phyloP scores from a whole-genome alignment of 352 stramenopile species.

The Thalassiosira oceanica region DNA sequence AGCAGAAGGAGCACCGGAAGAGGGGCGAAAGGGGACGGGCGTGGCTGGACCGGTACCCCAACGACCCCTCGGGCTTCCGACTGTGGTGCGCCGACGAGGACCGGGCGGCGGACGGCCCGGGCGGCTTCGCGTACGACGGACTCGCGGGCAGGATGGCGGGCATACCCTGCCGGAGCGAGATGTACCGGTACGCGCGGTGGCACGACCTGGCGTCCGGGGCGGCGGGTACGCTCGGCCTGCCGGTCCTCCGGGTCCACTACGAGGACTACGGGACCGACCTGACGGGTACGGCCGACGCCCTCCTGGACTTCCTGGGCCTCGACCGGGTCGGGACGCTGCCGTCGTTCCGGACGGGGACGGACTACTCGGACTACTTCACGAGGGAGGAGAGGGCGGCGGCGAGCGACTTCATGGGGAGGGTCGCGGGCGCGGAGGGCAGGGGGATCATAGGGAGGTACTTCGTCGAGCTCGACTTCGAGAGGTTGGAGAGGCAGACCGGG shows the following conservation, averaged over 20 bases:
- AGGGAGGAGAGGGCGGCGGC: constrained; percentile 29
- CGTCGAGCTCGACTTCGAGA: constrained; percentile 22
- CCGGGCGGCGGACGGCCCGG: background rate
- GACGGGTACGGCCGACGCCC: constrained; percentile 19
- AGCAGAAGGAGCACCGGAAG: constrained; percentile 34
- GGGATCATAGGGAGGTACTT: constrained; percentile 30
- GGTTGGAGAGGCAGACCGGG: constrained; percentile 17
- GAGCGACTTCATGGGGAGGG: constrained; percentile 28
- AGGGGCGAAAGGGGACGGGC: constrained; percentile 16
- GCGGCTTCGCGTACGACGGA: background rate
- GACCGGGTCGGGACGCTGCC: background rate
- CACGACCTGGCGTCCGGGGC: constrained; percentile 52
- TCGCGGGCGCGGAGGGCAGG: constrained; percentile 14
- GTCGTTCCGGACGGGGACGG: constrained; percentile 5
- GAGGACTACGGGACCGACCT: constrained; percentile 56
- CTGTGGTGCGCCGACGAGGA: constrained; percentile 64
- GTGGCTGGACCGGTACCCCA: constrained; percentile 48
- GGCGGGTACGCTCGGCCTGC: constrained; percentile 27
- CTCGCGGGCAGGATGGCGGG: background rate
- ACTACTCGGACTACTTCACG: constrained; percentile 42
- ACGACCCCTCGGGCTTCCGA: constrained; percentile 54
- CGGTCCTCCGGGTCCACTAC: constrained; percentile 53
- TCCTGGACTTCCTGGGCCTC: constrained; percentile 59
- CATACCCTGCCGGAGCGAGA: constrained; percentile 61
- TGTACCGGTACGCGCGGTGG: constrained; percentile 67